Evolutionary conservation across 2,329 filamentous ascomycete species (phyloP).

Genomic region (Phoma sp.): DNA sequence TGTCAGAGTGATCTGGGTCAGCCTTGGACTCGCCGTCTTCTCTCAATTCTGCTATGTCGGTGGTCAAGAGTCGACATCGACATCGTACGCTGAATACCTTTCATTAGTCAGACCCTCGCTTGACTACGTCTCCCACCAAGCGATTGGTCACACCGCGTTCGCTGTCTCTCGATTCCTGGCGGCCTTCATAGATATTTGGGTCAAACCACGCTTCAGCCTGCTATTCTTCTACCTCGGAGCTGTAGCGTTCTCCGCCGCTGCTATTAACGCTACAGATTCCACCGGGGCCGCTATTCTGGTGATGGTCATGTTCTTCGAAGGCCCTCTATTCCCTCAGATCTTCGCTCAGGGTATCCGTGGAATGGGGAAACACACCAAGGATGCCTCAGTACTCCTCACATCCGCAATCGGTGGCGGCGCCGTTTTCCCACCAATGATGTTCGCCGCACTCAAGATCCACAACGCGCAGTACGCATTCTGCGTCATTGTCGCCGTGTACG

Average conservation of each 20-base stretch:
- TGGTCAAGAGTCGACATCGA: slow-evolving; percentile 64
- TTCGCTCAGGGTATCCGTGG: slow-evolving; percentile 66
- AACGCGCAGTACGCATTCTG: slow-evolving; percentile 59
- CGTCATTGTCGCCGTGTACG: slow-evolving; percentile 61
- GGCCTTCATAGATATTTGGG: slow-evolving; percentile 60
- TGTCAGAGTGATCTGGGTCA: slow-evolving; percentile 63
- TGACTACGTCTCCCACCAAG: slow-evolving; percentile 54
- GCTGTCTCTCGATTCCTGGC: slow-evolving; percentile 65
- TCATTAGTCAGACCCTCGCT: slow-evolving; percentile 47
- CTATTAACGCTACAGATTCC: slow-evolving; percentile 54
- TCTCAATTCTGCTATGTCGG: slow-evolving; percentile 68
- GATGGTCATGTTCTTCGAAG: slow-evolving; percentile 66
- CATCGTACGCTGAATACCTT: slow-evolving; percentile 57
- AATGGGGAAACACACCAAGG: slow-evolving; percentile 65
- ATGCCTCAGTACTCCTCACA: slow-evolving; percentile 62
- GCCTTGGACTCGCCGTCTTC: slow-evolving; percentile 62
- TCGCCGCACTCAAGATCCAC: slow-evolving; percentile 51
- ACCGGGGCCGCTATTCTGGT: slow-evolving; percentile 58
- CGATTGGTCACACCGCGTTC: slow-evolving; percentile 65
- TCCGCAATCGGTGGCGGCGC: slow-evolving; percentile 63
- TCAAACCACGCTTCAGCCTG: slow-evolving; percentile 67
- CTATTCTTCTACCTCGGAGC: slow-evolving; percentile 61
- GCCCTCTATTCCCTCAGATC: slow-evolving; percentile 66
- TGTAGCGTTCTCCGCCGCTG: slow-evolving; percentile 60
- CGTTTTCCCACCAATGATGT: slow-evolving; percentile 63